Conservation (phyloP, 108 stramenopile species). For the Tribonema minus region DNA sequence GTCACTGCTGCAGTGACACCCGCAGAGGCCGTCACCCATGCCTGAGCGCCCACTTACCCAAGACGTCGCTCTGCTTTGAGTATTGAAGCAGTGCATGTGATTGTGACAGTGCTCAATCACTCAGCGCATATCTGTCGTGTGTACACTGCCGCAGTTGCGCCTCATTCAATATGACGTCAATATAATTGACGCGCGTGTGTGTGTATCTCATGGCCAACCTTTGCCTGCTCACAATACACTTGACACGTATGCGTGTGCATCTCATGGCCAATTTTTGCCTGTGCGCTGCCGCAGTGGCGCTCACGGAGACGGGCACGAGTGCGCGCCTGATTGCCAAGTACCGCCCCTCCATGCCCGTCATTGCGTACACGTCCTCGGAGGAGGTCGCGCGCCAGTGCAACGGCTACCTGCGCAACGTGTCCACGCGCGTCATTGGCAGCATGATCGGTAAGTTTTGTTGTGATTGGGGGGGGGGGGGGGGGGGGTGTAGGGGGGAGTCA, state of each 20-base stretch:
- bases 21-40: too few species aligned
- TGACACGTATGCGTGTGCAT: background rate
- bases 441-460: background rate
- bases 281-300: slow-evolving; percentile 53
- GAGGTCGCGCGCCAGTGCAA: slow-evolving; percentile 67
- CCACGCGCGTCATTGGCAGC: slow-evolving; percentile 1
- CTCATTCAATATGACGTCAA: too few species aligned
- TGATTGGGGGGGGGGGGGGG: background rate
- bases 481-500: background rate
- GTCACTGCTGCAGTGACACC: too few species aligned
- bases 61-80: too few species aligned
- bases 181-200: too few species aligned
- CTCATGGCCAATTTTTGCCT: background rate
- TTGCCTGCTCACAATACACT: background rate
- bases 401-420: slow-evolving; percentile 21
- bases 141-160: too few species aligned
- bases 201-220: too few species aligned
- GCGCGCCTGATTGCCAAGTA: slow-evolving; percentile 92
- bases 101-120: too few species aligned
- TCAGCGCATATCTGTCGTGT: too few species aligned
- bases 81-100: too few species aligned
- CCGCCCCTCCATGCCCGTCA: slow-evolving; percentile 76
- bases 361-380: slow-evolving; percentile 71
- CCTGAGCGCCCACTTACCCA: too few species aligned
- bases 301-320: slow-evolving; percentile 85